Evolutionary conservation across 2,329 filamentous ascomycete genomes (phyloP), one percentile per base, ranked within the genome.

Genomic region (Hyphodiscus sp.): DNA sequence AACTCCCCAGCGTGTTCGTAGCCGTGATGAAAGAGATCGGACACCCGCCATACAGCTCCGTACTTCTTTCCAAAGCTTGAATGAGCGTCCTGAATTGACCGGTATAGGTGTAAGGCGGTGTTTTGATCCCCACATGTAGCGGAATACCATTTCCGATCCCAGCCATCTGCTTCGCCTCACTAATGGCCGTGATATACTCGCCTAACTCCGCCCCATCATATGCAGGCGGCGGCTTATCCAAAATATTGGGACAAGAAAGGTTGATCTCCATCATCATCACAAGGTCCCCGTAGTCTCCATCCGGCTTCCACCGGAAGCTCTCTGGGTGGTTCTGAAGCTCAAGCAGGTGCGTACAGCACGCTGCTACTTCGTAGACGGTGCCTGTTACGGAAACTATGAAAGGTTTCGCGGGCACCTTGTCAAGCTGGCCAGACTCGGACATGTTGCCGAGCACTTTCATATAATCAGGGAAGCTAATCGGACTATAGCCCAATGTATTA

Each of bases 171-270:
- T 33, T 57, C 2, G 42, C 49, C 20, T 45, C 51, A 1, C 45
- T 56, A 26, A 58, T 11, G 0, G 71, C 69, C 1, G 61, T 58
- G 1, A 91, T 70, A 57, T 89, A 90, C 5, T 69, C 68, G 0
- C 66, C 58, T 2, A 91, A 66, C 0, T 76, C 71, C 0, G 60
- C 58, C 0, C 73, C 68, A 8, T 79, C 76, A 66, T 91, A 91
- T 0, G 87, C 87, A 6, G 87, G 86, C 1, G 88, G 88, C 0
- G 87, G 83, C 46, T 78, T 77, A 18, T 73, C 72, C 0, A 78
- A 75, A 48, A 91, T 91, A 63, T 92, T 91, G 0, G 88, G 88
- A 61, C 88, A 91, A 30, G 81, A 86, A 29, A 91, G 78, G 65
- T 92, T 92, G 63, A 91, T 74, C 68, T 92, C 88, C 74, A 91